Base-by-base conservation (phyloP, 2,329 filamentous ascomycete species). In the Botryotinia narcissicola region DNA sequence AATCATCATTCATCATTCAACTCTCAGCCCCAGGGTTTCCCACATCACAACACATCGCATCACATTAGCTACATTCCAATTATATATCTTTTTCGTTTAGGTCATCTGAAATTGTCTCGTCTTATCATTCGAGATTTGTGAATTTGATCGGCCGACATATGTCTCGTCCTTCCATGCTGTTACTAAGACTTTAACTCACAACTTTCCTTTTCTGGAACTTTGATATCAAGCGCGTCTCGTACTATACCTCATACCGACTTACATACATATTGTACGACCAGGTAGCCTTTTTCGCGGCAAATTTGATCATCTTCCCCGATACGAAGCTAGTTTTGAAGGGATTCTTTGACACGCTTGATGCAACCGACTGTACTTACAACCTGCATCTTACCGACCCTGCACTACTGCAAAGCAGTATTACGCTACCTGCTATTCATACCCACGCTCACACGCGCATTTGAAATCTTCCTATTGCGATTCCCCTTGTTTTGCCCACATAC, bases 401-500 rank as follows among this genome's bases (percentile, higher is more conserved):
- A 57, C 18, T 68, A 57, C 66, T 54, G 46, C 64, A 57, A 68
- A 57, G 48, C 64, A 57, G 35, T 42, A 68, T 54, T 68, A 12
- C 64, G 64, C 35, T 68, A 20, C 64, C 48, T 63, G 60, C 46
- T 40, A 54, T 68, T 54, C 46, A 54, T 46, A 61, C 59, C 59
- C 60, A 63, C 37, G 3, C 35, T 57, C 66, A 25, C 64, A 68
- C 48, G 48, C 66, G 25, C 48, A 68, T 68, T 57, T 57, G 66
- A 68, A 42, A 68, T 68, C 48, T 68, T 40, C 48, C 35, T 32
- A 16, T 57, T 68, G 66, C 37, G 8, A 57, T 57, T 68, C 35
- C 66, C 66, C 48, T 68, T 68, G 64, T 67, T 67, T 67, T 67
- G 46, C 35, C 64, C 46, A 67, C 35, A 54, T 25, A n/a, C 51